Conservation (phyloP, 257 asterid genomes). For the Apocynum venetum region DNA sequence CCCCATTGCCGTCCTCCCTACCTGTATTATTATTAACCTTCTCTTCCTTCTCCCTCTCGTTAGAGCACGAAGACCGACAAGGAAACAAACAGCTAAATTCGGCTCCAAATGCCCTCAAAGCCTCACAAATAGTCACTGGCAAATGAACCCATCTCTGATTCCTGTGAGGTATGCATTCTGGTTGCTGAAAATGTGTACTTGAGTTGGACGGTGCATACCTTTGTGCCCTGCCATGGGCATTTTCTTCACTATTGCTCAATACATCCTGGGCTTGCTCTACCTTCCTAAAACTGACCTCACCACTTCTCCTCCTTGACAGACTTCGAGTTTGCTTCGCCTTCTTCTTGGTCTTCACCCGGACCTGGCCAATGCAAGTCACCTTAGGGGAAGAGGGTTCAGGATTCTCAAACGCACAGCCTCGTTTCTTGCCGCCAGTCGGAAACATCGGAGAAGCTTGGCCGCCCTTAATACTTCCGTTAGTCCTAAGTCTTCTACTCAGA, state of each 20-base stretch:
- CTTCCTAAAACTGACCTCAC: constrained; percentile 61
- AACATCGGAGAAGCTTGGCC: constrained; percentile 79
- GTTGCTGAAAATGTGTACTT: constrained; percentile 43
- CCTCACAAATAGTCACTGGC: constrained; percentile 86
- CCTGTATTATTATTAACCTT: constrained; percentile 23
- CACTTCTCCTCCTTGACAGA: constrained; percentile 56
- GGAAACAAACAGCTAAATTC: constrained; percentile 87
- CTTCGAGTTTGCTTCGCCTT: constrained; percentile 59
- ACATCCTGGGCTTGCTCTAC: constrained; percentile 31
- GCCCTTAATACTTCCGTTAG: constrained; percentile 69
- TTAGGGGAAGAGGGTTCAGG: constrained; percentile 97
- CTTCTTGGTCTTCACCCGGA: constrained; percentile 83
- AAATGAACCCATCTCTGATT: constrained; percentile 91
- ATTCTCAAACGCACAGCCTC: constrained; percentile 68
- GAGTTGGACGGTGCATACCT: constrained; percentile 27
- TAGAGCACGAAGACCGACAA: constrained; percentile 60
- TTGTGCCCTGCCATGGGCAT: constrained; percentile 13
- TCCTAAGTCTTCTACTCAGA: constrained; percentile 72
- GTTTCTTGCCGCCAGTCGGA: constrained; percentile 43
- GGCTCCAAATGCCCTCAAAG: constrained; percentile 57
- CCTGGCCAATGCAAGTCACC: constrained; percentile 96
- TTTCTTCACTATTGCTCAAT: constrained; percentile 22
- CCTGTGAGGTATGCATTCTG: constrained; percentile 53
- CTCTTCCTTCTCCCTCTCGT: constrained; percentile 37
- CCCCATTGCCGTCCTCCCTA: constrained; percentile 27